Percentiles rank a stretch among this genome's conserved stretches.
These are phyloP conservation scores for Peronospora destructor DNA, from an alignment of 352 stramenopile species.

Conservation along the genomic window DNA sequence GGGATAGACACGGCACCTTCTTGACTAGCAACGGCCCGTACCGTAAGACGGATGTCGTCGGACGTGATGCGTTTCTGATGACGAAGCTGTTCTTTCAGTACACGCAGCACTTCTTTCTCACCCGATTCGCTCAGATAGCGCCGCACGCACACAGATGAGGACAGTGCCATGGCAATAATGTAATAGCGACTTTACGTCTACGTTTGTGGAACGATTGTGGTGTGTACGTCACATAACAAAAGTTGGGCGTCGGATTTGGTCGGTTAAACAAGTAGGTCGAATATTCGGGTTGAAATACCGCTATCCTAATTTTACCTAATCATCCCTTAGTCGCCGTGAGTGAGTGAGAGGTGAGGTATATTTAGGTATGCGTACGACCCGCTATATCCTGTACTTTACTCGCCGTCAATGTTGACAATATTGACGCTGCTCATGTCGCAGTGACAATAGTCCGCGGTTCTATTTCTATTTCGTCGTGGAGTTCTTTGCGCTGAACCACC, in stretches of 20 bases:
- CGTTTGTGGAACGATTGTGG: not conserved
- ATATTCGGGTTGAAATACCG: not conserved
- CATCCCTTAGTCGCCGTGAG: no score
- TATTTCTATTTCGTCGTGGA: no score
- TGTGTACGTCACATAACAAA: not conserved
- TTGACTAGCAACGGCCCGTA: slow-evolving; percentile 39
- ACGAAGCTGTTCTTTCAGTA: slow-evolving; percentile 36
- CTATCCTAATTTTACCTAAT: not conserved
- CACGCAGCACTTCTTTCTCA: slow-evolving; percentile 16
- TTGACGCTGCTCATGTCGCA: no score
- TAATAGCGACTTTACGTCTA: not conserved
- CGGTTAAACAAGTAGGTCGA: not conserved
- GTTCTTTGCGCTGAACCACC: no score
- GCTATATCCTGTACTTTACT: no score
- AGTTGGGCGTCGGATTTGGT: not conserved
- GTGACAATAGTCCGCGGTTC: no score
- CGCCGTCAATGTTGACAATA: no score
- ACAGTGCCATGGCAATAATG: not conserved
- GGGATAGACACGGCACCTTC: slow-evolving; percentile 27
- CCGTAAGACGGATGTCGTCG: slow-evolving; percentile 45
- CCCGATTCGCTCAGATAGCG: not conserved
- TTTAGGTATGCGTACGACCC: no score
- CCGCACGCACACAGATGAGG: slow-evolving; percentile 3
- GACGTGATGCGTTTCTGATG: slow-evolving; percentile 39
- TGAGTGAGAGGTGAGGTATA: no score